phyloP scores from a whole-genome alignment of 306 rosid species.

The cucumber (Cucumis sativus) region Cucumber_9930_V3 NC_026661.2:9366001-9366500 shows the following conservation, averaged over 20 bases:
- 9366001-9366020: neutral
- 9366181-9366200: neutral
- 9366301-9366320: conserved; percentile 54
- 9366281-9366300: conserved; percentile 44
- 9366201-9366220: neutral
- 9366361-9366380: conserved; percentile 39
- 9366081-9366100: neutral
- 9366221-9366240: conserved; percentile 30
- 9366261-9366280: conserved; percentile 64
- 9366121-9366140: neutral
- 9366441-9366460: conserved; percentile 40
- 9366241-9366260: conserved; percentile 59
- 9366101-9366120: neutral
- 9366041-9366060: neutral
- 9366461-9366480: conserved; percentile 48
- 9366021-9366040: neutral
- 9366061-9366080: neutral
- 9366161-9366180: neutral
- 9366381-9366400: conserved; percentile 31
- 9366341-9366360: conserved; percentile 49
- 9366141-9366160: neutral
- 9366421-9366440: conserved; percentile 44
- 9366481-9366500: conserved; percentile 40
- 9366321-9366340: conserved; percentile 55
- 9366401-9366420: conserved; percentile 52